Percentiles rank a stretch among this genome's conserved stretches.
phyloP scores from a whole-genome alignment of 345 rosid species.

The Nephelium lappaceum region DNA sequence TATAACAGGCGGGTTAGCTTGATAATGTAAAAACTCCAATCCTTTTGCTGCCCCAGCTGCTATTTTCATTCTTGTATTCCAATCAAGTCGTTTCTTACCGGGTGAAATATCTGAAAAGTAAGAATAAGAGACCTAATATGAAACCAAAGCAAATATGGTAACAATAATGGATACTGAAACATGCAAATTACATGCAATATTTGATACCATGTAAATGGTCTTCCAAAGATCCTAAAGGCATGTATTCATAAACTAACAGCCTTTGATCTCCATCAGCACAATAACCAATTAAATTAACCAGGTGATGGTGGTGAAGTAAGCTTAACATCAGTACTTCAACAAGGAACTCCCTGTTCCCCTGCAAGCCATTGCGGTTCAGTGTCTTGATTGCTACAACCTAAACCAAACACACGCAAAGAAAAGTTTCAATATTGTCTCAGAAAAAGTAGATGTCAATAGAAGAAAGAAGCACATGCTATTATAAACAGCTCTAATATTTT shows the following conservation, averaged over 20 bases:
- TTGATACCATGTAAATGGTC: slow-evolving; percentile 78
- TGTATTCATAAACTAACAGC: slow-evolving; percentile 86
- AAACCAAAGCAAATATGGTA: not conserved
- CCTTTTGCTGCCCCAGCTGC: slow-evolving; percentile 94
- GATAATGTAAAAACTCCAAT: slow-evolving; percentile 76
- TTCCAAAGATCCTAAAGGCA: slow-evolving; percentile 86
- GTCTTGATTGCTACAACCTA: slow-evolving; percentile 92
- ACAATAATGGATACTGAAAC: not conserved
- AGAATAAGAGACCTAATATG: not conserved
- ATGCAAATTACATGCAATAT: not conserved
- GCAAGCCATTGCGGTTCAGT: slow-evolving; percentile 86
- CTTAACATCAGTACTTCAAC: slow-evolving; percentile 90
- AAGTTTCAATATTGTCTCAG: not conserved
- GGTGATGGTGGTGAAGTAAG: slow-evolving; percentile 87
- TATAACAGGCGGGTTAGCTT: slow-evolving; percentile 83
- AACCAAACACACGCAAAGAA: slow-evolving; percentile 19
- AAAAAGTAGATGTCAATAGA: not conserved
- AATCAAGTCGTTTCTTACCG: slow-evolving; percentile 67
- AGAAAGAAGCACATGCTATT: not conserved
- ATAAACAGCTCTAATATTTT: not conserved
- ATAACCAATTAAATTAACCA: slow-evolving; percentile 80
- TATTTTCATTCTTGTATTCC: slow-evolving; percentile 91
- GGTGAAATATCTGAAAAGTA: slow-evolving; percentile 57
- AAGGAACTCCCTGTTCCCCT: slow-evolving; percentile 88
- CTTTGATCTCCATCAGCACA: slow-evolving; percentile 97